phyloP scores from a whole-genome alignment of 2,329 filamentous ascomycete genomes.

The Microdochium trichocladiopsis region DNA sequence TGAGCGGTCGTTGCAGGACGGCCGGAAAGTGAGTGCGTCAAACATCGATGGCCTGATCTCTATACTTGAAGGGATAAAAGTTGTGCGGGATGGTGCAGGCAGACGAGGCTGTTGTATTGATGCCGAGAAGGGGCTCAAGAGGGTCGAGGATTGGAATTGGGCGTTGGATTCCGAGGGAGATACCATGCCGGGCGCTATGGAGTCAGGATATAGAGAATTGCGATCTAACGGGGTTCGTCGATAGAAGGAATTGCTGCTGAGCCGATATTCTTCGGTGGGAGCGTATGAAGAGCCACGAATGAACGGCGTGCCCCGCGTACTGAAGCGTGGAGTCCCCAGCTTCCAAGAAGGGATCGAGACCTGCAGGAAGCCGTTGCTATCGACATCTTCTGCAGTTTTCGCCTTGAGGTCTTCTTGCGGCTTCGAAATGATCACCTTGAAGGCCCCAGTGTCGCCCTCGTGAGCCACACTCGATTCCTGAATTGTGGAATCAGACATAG shows the following conservation, averaged over 20 bases:
- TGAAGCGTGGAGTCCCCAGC: slow-evolving; percentile 77
- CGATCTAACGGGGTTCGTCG: slow-evolving; percentile 25
- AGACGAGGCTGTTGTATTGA: slow-evolving; percentile 25
- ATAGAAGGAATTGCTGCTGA: slow-evolving; percentile 49
- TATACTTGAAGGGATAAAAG: slow-evolving; percentile 40
- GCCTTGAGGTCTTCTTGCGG: slow-evolving; percentile 52
- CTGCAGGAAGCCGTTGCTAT: slow-evolving; percentile 46
- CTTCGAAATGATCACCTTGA: slow-evolving; percentile 76
- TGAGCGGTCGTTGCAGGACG: slow-evolving; percentile 67
- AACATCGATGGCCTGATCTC: slow-evolving; percentile 71
- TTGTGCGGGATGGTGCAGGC: slow-evolving; percentile 8
- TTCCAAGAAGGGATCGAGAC: slow-evolving; percentile 79
- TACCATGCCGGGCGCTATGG: slow-evolving; percentile 16
- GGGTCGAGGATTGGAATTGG: slow-evolving; percentile 16
- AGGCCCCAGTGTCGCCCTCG: slow-evolving; percentile 56
- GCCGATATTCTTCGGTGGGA: slow-evolving; percentile 64
- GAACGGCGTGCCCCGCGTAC: slow-evolving; percentile 65
- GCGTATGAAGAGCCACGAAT: slow-evolving; percentile 76
- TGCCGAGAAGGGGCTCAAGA: slow-evolving; percentile 25
- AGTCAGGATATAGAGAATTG: slow-evolving; percentile 20
- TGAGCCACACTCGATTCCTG: slow-evolving; percentile 52
- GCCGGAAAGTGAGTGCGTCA: slow-evolving; percentile 71
- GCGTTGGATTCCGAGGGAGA: slow-evolving; percentile 26
- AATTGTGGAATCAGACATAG: slow-evolving; percentile 71
- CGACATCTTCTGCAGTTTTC: slow-evolving; percentile 54